These are phyloP conservation scores for Bryoglossum gracile DNA, from an alignment of 495 filamentous ascomycete species.

Conservation along the genomic window DNA sequence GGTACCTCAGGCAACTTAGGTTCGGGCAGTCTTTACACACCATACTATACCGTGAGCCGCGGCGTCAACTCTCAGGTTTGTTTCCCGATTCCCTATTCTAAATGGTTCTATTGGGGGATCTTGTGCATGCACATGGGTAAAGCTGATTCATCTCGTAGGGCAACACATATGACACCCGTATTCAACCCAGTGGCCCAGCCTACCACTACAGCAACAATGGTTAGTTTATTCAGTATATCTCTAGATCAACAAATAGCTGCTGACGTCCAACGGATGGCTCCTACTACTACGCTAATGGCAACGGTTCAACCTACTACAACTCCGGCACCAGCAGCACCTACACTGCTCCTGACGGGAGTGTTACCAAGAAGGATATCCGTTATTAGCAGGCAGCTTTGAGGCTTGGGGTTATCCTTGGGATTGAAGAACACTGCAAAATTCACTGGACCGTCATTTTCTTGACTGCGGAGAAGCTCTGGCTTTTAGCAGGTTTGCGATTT, in stretches of 20 bases:
- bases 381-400: neutral
- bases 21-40: no score
- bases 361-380: constrained; percentile 18
- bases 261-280: constrained; percentile 13
- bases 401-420: no score
- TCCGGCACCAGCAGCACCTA: constrained; percentile 17
- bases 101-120: neutral
- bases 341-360: constrained; percentile 23
- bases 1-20: no score
- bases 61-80: constrained; percentile 22
- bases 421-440: no score
- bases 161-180: constrained; percentile 23
- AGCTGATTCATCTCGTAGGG: constrained; percentile 7
- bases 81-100: neutral
- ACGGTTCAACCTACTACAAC: constrained; percentile 21
- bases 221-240: neutral
- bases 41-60: constrained; percentile 11
- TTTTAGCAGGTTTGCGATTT: no score
- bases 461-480: no score
- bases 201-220: constrained; percentile 24
- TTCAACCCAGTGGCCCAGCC: constrained; percentile 14
- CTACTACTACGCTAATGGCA: constrained; percentile 22
- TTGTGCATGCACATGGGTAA: neutral
- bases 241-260: neutral
- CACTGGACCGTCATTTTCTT: no score